A percentile compares a stretch with the other conserved stretches of the same genome.
These are phyloP conservation scores for Coniferiporia sulphurascens DNA, from an alignment of 1,284 basidiomycete species.

Conservation along the genomic window DNA sequence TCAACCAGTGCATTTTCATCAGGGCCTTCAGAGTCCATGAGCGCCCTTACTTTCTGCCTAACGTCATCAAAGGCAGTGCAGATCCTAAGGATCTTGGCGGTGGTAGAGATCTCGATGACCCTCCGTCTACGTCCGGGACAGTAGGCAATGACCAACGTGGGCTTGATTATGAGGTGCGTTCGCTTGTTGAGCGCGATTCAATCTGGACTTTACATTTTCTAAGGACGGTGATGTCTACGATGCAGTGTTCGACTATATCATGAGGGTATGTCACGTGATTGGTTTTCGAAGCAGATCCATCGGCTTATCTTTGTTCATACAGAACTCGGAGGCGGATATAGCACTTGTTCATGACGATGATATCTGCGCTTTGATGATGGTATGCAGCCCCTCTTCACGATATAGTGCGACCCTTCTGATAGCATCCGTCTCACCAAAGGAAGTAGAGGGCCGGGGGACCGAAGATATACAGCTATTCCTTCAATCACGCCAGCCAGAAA, in stretches of 20 bases:
- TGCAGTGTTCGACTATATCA: neutral
- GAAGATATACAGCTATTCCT: too few species aligned
- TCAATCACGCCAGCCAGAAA: too few species aligned
- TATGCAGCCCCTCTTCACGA: too few species aligned
- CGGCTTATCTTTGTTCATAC: neutral
- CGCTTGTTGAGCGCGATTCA: too few species aligned
- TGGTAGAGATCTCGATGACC: neutral
- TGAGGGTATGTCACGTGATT: neutral
- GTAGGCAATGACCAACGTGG: too few species aligned
- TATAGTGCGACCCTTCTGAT: too few species aligned
- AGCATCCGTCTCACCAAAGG: too few species aligned
- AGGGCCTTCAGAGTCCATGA: neutral
- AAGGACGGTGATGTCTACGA: too few species aligned
- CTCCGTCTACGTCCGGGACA: neutral
- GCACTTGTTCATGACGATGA: neutral
- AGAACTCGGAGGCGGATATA: neutral
- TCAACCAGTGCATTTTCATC: slow-evolving; percentile 2
- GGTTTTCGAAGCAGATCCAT: neutral
- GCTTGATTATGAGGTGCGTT: too few species aligned
- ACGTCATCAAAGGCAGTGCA: neutral
- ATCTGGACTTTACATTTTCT: too few species aligned
- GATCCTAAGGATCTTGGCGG: neutral
- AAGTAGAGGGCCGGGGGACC: too few species aligned
- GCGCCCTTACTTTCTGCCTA: neutral
- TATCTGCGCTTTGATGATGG: neutral